Evolutionary conservation across 768 basidiomycete genomes (phyloP).

Genomic region (Kwoniella bestiolae): DNA sequence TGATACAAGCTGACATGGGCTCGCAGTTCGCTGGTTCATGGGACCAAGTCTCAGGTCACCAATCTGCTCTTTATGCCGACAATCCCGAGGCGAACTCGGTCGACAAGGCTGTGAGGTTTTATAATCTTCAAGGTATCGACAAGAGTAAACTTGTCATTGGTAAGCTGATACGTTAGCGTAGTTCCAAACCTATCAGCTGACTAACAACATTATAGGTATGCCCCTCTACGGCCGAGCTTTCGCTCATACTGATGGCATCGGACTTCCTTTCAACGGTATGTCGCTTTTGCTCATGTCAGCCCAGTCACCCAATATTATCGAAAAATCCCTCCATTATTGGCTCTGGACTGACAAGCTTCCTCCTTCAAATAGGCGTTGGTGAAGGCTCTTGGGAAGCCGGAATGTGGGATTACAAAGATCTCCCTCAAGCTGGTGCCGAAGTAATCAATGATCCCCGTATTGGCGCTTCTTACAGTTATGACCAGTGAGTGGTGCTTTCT

Average conservation of each 20-base stretch:
- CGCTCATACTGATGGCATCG: conserved; percentile 80
- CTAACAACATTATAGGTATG: conserved; percentile 61
- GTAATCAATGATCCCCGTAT: conserved; percentile 69
- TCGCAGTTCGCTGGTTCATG: conserved; percentile 74
- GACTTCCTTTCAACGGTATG: conserved; percentile 71
- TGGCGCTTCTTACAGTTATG: conserved; percentile 82
- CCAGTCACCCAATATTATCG: too few relatives aligned
- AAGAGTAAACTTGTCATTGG: conserved; percentile 83
- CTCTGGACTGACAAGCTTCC: too few relatives aligned
- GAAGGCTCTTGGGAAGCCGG: conserved; percentile 83
- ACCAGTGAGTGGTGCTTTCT: conserved; percentile 61
- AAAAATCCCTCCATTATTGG: too few relatives aligned
- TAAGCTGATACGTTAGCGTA: not conserved
- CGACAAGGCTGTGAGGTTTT: conserved; percentile 74
- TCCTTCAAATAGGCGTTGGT: conserved; percentile 69
- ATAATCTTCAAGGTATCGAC: conserved; percentile 70
- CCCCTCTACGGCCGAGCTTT: conserved; percentile 95
- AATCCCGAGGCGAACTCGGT: conserved; percentile 63
- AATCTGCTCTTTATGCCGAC: conserved; percentile 80
- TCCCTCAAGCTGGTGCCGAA: conserved; percentile 76
- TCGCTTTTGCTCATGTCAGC: too few relatives aligned
- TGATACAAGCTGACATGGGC: not conserved
- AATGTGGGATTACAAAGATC: conserved; percentile 84
- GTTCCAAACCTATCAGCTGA: not conserved
- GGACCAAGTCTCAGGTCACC: conserved; percentile 69